A percentile compares a stretch with the other conserved stretches of the same genome.
Evolutionary conservation across 805 yeast species (phyloP).

Genomic region (Kazachstania kunashirensis): DNA sequence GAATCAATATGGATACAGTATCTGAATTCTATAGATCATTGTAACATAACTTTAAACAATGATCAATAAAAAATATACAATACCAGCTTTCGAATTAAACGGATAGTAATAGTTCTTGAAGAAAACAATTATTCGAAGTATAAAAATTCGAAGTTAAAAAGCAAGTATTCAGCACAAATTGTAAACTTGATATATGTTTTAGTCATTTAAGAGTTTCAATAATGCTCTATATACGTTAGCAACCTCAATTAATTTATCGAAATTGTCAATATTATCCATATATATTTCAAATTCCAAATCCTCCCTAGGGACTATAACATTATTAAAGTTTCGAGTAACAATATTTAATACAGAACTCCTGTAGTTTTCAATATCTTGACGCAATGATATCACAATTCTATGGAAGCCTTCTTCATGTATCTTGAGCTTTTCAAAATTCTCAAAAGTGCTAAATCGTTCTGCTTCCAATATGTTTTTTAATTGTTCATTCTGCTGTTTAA

Average conservation of each 20-base stretch:
- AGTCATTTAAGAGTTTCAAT: not conserved
- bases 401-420: constrained; percentile 16
- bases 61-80: no score
- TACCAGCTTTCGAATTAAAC: no score
- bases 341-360: constrained; percentile 8
- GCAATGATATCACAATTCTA: constrained; percentile 11
- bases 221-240: constrained; percentile 12
- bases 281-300: constrained; percentile 16
- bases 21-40: no score
- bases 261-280: constrained; percentile 12
- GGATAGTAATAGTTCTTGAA: no score
- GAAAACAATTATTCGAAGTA: no score
- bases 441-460: constrained; percentile 7
- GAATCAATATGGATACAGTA: no score
- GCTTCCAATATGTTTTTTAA: constrained; percentile 5
- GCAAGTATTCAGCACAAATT: no score
- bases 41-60: no score
- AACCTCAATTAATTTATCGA: constrained; percentile 15
- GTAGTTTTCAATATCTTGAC: constrained; percentile 13
- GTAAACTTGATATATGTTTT: no score
- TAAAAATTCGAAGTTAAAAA: no score
- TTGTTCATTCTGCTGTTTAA: constrained; percentile 1
- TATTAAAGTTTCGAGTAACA: constrained; percentile 8
- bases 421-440: constrained; percentile 12
- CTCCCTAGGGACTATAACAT: constrained; percentile 14